A percentile compares a stretch with the other conserved stretches of the same genome.
phyloP scores from a whole-genome alignment of 2,329 filamentous ascomycete genomes.

The Lachnellula hyalina region DNA sequence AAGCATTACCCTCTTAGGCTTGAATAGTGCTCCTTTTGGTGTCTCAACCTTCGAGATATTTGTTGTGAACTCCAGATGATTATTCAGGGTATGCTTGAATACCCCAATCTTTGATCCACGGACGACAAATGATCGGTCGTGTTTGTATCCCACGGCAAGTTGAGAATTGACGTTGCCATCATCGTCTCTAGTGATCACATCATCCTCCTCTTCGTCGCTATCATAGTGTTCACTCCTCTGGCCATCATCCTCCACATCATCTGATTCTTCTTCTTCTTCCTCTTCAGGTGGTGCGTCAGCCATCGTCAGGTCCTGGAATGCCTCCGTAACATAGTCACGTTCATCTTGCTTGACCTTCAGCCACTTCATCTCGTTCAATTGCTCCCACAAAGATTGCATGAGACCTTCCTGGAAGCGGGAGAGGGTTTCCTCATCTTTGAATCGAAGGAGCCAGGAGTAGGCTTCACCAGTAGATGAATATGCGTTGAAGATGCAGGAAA shows the following conservation, averaged over 20 bases:
- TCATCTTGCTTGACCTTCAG: slow-evolving; percentile 87
- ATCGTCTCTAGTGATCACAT: slow-evolving; percentile 59
- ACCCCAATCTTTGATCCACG: slow-evolving; percentile 97
- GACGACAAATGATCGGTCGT: slow-evolving; percentile 94
- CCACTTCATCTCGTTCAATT: slow-evolving; percentile 92
- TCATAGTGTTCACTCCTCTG: slow-evolving; percentile 70
- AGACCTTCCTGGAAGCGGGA: slow-evolving; percentile 89
- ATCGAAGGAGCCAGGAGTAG: slow-evolving; percentile 91
- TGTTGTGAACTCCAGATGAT: slow-evolving; percentile 91
- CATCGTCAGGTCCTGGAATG: slow-evolving; percentile 92
- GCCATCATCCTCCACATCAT: slow-evolving; percentile 56
- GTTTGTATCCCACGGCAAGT: slow-evolving; percentile 92
- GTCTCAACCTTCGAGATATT: slow-evolving; percentile 96
- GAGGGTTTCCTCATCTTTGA: slow-evolving; percentile 74
- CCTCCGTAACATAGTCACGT: slow-evolving; percentile 88
- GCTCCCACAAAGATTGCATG: slow-evolving; percentile 96
- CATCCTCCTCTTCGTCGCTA: slow-evolving; percentile 74
- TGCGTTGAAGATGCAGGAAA: slow-evolving; percentile 99
- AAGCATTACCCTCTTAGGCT: slow-evolving; percentile 62
- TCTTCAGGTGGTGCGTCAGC: slow-evolving; percentile 64
- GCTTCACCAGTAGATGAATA: slow-evolving; percentile 83
- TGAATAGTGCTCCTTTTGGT: slow-evolving; percentile 79
- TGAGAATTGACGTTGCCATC: slow-evolving; percentile 89
- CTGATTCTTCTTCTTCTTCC: slow-evolving; percentile 37
- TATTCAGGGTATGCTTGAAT: slow-evolving; percentile 92